Evolutionary conservation across 2,329 filamentous ascomycete species (phyloP).

Genomic region (Nemania serpens): DNA sequence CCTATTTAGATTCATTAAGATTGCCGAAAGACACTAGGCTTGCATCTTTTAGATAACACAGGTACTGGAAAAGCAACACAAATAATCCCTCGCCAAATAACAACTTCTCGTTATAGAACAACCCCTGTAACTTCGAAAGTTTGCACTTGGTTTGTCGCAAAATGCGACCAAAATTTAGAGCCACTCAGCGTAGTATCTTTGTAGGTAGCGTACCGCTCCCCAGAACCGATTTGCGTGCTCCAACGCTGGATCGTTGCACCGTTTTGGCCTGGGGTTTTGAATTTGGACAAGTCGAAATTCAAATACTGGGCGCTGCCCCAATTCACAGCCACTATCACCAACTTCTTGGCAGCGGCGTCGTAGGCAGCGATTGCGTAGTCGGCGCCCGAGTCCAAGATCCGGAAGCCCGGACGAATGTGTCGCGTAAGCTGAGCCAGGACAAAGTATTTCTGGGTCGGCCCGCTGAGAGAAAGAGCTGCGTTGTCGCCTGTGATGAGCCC

Average conservation of each 20-base stretch:
- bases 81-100: no score
- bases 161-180: slow-evolving; percentile 45
- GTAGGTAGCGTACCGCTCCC: slow-evolving; percentile 42
- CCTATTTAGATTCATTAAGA: no score
- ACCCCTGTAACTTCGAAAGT: slow-evolving; percentile 44
- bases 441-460: slow-evolving; percentile 47
- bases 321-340: slow-evolving; percentile 48
- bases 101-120: slow-evolving; percentile 31
- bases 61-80: no score
- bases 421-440: slow-evolving; percentile 49
- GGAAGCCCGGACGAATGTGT: slow-evolving; percentile 49
- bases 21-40: no score
- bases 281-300: slow-evolving; percentile 46
- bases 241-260: slow-evolving; percentile 44
- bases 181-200: slow-evolving; percentile 42
- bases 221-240: slow-evolving; percentile 46
- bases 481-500: slow-evolving; percentile 48
- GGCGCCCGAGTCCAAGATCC: slow-evolving; percentile 44
- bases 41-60: no score
- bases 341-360: slow-evolving; percentile 40
- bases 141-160: slow-evolving; percentile 43
- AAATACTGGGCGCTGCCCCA: slow-evolving; percentile 45
- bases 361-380: slow-evolving; percentile 48
- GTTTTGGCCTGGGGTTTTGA: slow-evolving; percentile 38
- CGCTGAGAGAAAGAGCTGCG: slow-evolving; percentile 39